Percentiles rank a stretch among this genome's conserved stretches.
phyloP scores from a whole-genome alignment of 345 rosid genomes.

The Atalantia buxifolia region DNA sequence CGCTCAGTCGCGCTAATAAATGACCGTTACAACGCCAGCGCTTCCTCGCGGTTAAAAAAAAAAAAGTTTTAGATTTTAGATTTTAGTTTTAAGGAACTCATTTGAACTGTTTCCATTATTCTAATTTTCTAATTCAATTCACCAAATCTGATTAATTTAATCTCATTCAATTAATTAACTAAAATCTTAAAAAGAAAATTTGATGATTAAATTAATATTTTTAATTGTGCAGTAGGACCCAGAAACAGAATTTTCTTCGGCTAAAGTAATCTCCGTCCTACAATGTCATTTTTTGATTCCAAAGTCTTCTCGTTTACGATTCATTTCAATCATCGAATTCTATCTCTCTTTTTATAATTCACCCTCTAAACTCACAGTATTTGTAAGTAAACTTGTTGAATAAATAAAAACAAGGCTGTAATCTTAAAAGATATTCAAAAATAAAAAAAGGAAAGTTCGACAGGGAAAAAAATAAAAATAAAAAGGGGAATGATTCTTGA shows the following conservation, averaged over 20 bases:
- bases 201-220: neutral
- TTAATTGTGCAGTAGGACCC: neutral
- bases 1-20: neutral
- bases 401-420: neutral
- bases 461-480: neutral
- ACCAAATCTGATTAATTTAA: neutral
- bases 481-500: neutral
- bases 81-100: neutral
- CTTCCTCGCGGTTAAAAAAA: neutral
- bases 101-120: neutral
- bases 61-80: no score
- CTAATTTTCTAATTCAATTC: neutral
- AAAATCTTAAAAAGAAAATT: neutral
- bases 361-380: neutral
- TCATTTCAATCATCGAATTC: conserved; percentile 25
- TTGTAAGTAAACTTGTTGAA: neutral
- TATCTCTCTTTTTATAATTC: conserved; percentile 15
- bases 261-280: neutral
- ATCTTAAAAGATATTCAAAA: conserved; percentile 19
- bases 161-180: neutral
- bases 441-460: conserved; percentile 26
- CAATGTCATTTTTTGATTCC: neutral
- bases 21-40: neutral
- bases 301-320: conserved; percentile 24
- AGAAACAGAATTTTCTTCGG: neutral